Evolutionary conservation across 1,284 basidiomycete genomes (phyloP).

Genomic region (Entoloma clypeatum): DNA sequence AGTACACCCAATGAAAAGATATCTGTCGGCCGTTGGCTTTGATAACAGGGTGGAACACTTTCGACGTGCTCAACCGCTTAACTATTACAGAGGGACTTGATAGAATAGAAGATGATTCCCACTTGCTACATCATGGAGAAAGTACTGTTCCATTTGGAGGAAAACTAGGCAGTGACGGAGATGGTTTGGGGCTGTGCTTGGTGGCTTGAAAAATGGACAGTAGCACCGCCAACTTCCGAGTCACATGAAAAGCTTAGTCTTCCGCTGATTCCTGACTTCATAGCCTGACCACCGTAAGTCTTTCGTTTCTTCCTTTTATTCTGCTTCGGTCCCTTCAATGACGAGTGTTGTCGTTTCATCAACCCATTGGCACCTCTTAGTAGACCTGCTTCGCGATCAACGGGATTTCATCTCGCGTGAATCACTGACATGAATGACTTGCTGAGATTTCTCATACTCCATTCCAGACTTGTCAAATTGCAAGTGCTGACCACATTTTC

Average conservation of each 20-base stretch:
- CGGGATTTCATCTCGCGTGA: slow-evolving; percentile 38
- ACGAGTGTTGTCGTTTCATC: slow-evolving; percentile 74
- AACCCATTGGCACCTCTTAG: slow-evolving; percentile 87
- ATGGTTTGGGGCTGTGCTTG: slow-evolving; percentile 13
- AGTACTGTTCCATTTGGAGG: too few species aligned
- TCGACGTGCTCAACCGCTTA: too few species aligned
- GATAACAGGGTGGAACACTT: too few species aligned
- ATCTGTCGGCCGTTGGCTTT: not conserved
- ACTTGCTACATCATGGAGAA: too few species aligned
- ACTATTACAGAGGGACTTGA: too few species aligned
- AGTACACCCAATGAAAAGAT: slow-evolving; percentile 12
- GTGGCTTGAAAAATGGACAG: slow-evolving; percentile 34
- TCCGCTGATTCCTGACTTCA: slow-evolving; percentile 4
- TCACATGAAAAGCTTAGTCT: slow-evolving; percentile 22
- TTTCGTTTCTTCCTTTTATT: slow-evolving; percentile 11
- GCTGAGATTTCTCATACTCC: slow-evolving; percentile 47
- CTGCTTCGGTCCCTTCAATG: slow-evolving; percentile 35
- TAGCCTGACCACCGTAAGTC: slow-evolving; percentile 17
- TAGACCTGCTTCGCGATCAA: slow-evolving; percentile 56
- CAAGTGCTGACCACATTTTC: slow-evolving; percentile 9
- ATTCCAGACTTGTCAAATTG: not conserved
- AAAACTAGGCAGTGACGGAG: too few species aligned
- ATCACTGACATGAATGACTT: slow-evolving; percentile 81
- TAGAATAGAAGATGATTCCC: too few species aligned
- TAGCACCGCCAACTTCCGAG: slow-evolving; percentile 31